A percentile compares a stretch with the other conserved stretches of the same genome.
Evolutionary conservation across 352 stramenopile genomes (phyloP).

Genomic region (Phytophthora melonis): DNA sequence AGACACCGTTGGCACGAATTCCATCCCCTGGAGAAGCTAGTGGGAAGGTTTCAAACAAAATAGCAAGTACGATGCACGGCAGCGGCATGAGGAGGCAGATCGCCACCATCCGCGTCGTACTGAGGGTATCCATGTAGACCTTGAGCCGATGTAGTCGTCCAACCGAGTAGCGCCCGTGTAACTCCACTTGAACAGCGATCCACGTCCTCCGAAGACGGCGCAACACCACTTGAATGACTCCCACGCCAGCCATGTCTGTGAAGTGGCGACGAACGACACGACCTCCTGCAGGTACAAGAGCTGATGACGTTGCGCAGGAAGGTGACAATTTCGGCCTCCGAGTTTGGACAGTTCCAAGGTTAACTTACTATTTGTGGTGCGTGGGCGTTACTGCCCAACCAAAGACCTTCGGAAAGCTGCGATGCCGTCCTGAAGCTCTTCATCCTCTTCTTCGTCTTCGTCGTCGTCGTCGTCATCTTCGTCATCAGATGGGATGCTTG

Average conservation of each 20-base stretch:
- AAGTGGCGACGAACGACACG: background rate
- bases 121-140: background rate
- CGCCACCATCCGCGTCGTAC: background rate
- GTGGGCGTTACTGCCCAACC: slow-evolving; percentile 20
- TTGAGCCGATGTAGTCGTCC: background rate
- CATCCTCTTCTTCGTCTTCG: slow-evolving; percentile 51
- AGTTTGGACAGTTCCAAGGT: background rate
- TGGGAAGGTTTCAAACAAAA: background rate
- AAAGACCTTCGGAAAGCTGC: slow-evolving; percentile 53
- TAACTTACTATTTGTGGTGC: slow-evolving; percentile 11
- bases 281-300: background rate
- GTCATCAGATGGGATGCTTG: slow-evolving; percentile 54
- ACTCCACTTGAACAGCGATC: background rate
- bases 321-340: background rate
- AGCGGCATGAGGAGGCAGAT: background rate
- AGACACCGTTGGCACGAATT: background rate
- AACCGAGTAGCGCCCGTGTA: background rate
- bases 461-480: slow-evolving; percentile 63
- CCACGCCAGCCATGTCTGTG: background rate
- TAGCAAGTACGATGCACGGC: slow-evolving; percentile 3
- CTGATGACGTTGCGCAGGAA: background rate
- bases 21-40: background rate
- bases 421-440: slow-evolving; percentile 48
- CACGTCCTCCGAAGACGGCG: background rate
- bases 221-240: background rate